Conservation (phyloP, 1,139 yeast species). For the Debaryomycetaceae sp. region DNA sequence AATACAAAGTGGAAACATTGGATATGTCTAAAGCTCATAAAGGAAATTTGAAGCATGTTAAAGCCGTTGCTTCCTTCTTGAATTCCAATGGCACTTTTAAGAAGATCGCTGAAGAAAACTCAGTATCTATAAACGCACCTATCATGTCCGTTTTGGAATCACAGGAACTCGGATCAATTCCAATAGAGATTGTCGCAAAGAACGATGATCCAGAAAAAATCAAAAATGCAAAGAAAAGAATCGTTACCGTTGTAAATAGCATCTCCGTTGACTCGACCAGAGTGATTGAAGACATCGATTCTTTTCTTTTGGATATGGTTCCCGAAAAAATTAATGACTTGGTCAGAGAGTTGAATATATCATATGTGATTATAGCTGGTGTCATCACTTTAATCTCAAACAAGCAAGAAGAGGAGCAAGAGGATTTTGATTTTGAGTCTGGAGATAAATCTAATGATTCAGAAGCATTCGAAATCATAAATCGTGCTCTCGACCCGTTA, state of each 20-base stretch:
- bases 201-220: constrained; percentile 29
- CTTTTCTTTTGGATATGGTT: constrained; percentile 57
- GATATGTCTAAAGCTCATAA: constrained; percentile 89
- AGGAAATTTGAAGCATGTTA: constrained; percentile 72
- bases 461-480: constrained; percentile 43
- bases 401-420: constrained; percentile 13
- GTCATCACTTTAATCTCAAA: constrained; percentile 38
- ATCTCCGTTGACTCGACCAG: constrained; percentile 66
- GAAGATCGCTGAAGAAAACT: constrained; percentile 42
- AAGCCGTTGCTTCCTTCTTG: constrained; percentile 67
- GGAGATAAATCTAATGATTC: constrained; percentile 18
- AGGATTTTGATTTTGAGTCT: constrained; percentile 22
- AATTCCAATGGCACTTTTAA: constrained; percentile 47
- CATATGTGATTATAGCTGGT: constrained; percentile 52
- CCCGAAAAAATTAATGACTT: constrained; percentile 41
- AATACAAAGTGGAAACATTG: constrained; percentile 58
- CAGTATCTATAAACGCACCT: constrained; percentile 59
- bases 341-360: constrained; percentile 49
- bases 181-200: constrained; percentile 41
- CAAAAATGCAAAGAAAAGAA: constrained; percentile 53
- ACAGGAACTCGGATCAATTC: constrained; percentile 22
- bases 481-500: constrained; percentile 50
- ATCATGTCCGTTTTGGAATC: constrained; percentile 25
- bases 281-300: constrained; percentile 63
- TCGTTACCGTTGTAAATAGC: constrained; percentile 70